Base-by-base conservation (phyloP, 2,329 filamentous ascomycete genomes). In the Alternaria metachromatica region DNA sequence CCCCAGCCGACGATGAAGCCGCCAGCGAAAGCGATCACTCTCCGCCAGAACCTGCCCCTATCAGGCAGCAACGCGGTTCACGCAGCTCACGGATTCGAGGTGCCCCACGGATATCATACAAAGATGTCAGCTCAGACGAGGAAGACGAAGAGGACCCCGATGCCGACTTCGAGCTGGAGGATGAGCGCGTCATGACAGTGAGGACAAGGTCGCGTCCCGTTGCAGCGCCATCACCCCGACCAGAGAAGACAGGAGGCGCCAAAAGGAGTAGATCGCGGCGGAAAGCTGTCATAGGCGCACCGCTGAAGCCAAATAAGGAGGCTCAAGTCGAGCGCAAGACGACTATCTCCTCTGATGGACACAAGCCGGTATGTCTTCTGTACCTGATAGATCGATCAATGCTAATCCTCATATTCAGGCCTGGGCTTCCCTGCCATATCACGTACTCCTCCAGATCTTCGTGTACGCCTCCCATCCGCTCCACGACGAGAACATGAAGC, bases 381-480 rank as follows among this genome's bases (percentile, higher is more conserved):
- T 3, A 4, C 2, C 15, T 8, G 2, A 44, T 9, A 10, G 8
- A 20, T 6, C 3, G 5, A 51, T 4, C 2, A 5, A 20, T 26
- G 30, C 57, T 60, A 55, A 60, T 20, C 2, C 2, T n/a, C n/a
- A 28, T 18, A 5, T 55, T 2, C 87, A 64, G 64, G 62, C 65
- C n/a, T 76, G 74, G 75, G 58, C 69, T 15, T 69, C 70, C 13
- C 83, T 93, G 21, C 89, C 90, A 1, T 92, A 93, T 70, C 85
- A 89, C 49, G 85, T 93, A 15, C 88, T 94, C 67, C 81, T 88
- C 23, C 85, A 89, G 58, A 88, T 96, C 43, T 93, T 96, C 73
- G 81, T 87, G 50, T 89, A 88, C 76, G 89, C 92, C 11, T 88
- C 90, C 3, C 80, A 84, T 54, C 87, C 88, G 4, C 80, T 91